These are phyloP conservation scores for Trichosporon coremiiforme DNA, from an alignment of 1,284 basidiomycete species.

Conservation along the genomic window DNA sequence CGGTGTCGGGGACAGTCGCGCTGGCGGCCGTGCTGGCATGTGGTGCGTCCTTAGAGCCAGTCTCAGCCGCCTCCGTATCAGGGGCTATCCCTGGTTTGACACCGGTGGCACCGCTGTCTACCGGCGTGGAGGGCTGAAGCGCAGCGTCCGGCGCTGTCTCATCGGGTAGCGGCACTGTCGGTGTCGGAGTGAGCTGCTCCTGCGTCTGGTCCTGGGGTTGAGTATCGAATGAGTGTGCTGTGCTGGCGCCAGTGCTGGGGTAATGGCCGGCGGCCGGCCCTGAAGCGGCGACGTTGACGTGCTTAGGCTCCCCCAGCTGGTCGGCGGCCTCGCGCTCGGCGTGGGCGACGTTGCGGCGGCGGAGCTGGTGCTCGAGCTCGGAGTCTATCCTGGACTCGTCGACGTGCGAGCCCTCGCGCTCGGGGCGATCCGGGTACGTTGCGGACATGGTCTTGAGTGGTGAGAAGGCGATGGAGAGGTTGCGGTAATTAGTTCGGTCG, in stretches of 20 bases:
- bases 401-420: slow-evolving; percentile 13
- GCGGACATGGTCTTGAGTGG: slow-evolving; percentile 10
- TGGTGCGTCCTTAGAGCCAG: background rate
- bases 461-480: slow-evolving; percentile 16
- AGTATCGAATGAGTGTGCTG: background rate
- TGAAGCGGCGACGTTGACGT: background rate
- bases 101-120: background rate
- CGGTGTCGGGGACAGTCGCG: no score
- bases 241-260: background rate
- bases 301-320: background rate
- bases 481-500: slow-evolving; percentile 1
- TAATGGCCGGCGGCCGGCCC: slow-evolving; percentile 10
- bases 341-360: slow-evolving; percentile 13
- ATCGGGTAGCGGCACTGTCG: background rate
- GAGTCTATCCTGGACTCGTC: slow-evolving; percentile 16
- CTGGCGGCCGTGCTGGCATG: background rate
- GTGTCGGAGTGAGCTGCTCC: slow-evolving; percentile 10
- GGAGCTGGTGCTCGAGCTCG: slow-evolving; percentile 16
- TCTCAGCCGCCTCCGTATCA: background rate
- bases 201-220: background rate
- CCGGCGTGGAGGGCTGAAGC: background rate
- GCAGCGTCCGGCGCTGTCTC: background rate
- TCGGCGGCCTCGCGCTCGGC: slow-evolving; percentile 20
- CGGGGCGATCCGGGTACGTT: background rate
- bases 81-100: background rate